Conservation (phyloP, 2,329 filamentous ascomycete genomes). For the Penicillium fuscoglaucum region DNA sequence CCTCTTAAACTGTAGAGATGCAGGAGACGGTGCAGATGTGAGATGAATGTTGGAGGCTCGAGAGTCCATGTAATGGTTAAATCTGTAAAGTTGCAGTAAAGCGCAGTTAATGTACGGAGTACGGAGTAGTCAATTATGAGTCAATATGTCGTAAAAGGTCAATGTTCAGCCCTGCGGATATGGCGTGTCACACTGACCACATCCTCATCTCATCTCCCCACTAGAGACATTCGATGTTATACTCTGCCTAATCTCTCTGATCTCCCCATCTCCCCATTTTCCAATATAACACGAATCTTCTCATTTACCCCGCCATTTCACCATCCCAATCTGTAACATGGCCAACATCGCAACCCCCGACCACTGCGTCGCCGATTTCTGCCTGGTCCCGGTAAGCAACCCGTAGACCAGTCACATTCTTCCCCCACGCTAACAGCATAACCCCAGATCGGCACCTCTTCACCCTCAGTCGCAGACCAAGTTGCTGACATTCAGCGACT, state of each 20-base stretch:
- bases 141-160: background rate
- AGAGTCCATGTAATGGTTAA: background rate
- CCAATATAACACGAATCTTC: too few species aligned
- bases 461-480: constrained; percentile 73
- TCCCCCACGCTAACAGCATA: constrained; percentile 1
- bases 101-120: too few species aligned
- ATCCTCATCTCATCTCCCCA: background rate
- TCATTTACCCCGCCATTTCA: background rate
- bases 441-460: constrained; percentile 73
- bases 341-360: constrained; percentile 60
- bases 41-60: constrained; percentile 1
- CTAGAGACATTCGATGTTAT: too few species aligned
- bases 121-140: background rate
- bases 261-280: background rate
- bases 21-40: constrained; percentile 1
- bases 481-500: constrained; percentile 86
- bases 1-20: background rate
- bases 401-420: background rate
- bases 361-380: constrained; percentile 85
- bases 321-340: constrained; percentile 15
- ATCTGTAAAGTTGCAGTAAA: too few species aligned
- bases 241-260: background rate
- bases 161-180: background rate
- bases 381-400: constrained; percentile 71
- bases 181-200: constrained; percentile 4